phyloP scores from a whole-genome alignment of 352 stramenopile species.

The Globisporangium mamillatum region DNA sequence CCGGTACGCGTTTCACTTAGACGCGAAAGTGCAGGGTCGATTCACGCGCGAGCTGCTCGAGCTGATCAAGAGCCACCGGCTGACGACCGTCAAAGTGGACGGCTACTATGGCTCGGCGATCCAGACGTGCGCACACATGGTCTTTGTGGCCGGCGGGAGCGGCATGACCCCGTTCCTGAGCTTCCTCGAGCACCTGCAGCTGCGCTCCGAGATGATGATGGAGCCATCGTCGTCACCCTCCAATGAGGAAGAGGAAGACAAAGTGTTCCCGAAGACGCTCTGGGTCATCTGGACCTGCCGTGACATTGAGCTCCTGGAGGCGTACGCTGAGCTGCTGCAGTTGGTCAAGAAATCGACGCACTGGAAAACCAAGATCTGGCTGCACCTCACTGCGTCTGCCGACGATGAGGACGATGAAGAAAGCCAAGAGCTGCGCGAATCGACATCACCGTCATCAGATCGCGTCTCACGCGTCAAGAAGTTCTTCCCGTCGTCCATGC shows the following conservation, averaged over 20 bases:
- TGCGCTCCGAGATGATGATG: conserved; percentile 23
- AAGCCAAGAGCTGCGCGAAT: conserved; percentile 17
- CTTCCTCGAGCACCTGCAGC: conserved; percentile 48
- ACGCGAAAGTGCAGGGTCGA: conserved; percentile 57
- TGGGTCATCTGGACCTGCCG: conserved; percentile 59
- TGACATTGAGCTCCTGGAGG: conserved; percentile 41
- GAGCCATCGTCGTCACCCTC: conserved; percentile 11
- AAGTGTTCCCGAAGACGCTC: conserved; percentile 34
- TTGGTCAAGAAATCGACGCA: conserved; percentile 32
- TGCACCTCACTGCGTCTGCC: conserved; percentile 37
- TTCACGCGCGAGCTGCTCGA: conserved; percentile 56
- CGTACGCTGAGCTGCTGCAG: conserved; percentile 41
- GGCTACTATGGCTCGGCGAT: conserved; percentile 71
- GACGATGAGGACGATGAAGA: conserved; percentile 37
- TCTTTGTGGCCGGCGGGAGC: conserved; percentile 66
- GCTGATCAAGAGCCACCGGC: conserved; percentile 37
- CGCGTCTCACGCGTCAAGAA: conserved; percentile 25
- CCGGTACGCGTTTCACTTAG: conserved; percentile 41
- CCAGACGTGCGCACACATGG: conserved; percentile 43
- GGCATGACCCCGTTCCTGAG: conserved; percentile 77
- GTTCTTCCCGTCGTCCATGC: conserved; percentile 33
- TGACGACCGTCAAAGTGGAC: conserved; percentile 53
- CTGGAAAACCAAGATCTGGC: conserved; percentile 50
- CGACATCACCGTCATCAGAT: not conserved
- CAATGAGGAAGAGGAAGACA: conserved; percentile 17